Conservation (phyloP, 2,329 filamentous ascomycete genomes). For the Colletotrichum sp. region DNA sequence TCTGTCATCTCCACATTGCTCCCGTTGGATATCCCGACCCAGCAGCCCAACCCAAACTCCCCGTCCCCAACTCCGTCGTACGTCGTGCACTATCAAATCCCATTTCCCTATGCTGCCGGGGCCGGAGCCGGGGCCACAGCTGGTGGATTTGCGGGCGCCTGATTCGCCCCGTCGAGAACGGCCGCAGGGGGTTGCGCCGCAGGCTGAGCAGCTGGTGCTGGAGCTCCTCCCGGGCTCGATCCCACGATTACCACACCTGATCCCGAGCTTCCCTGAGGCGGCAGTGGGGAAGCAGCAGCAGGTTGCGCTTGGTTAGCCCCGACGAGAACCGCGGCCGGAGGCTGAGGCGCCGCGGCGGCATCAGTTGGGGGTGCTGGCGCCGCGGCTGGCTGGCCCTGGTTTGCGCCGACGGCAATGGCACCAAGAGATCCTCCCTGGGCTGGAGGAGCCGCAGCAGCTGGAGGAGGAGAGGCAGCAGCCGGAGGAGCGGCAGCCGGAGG, state of each 20-base stretch:
- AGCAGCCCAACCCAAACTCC: background rate
- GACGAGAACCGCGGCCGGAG: background rate
- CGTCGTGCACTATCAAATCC: background rate
- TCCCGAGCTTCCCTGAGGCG: background rate
- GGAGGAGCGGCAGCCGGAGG: background rate
- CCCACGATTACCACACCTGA: conserved; percentile 3
- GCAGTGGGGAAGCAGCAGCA: background rate
- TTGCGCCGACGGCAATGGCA: conserved; percentile 6
- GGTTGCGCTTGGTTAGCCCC: background rate
- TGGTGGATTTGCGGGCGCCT: background rate
- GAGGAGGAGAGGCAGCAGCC: background rate
- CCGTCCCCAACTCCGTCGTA: background rate
- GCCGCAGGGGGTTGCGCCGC: background rate
- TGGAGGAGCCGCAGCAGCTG: background rate
- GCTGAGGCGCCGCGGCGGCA: background rate
- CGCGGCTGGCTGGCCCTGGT: background rate
- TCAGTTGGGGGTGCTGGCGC: background rate
- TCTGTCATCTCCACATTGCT: background rate
- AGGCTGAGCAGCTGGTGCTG: background rate
- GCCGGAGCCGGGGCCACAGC: background rate
- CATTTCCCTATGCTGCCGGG: background rate
- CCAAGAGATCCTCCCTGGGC: conserved; percentile 4
- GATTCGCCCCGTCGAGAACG: background rate
- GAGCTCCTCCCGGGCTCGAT: background rate
- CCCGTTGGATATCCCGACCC: background rate